These are phyloP conservation scores for Miamiensis avidus DNA, from an alignment of 169 alveolate species.

Conservation along the genomic window DNA sequence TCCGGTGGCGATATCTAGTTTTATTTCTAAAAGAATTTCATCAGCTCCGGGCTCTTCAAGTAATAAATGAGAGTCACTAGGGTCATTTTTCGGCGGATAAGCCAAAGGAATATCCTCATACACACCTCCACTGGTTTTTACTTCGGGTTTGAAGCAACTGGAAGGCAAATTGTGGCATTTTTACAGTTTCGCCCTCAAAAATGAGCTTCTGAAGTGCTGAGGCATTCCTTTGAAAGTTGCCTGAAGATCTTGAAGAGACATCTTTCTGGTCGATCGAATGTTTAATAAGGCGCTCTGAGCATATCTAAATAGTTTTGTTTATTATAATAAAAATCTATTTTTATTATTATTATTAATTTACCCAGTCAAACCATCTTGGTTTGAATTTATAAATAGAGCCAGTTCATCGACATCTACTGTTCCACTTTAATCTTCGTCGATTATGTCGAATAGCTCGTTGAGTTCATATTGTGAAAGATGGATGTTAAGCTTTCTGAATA, in stretches of 20 bases:
- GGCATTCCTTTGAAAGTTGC: not conserved
- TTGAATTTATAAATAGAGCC: not conserved
- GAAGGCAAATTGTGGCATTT: not conserved
- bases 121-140: not conserved
- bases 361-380: not conserved
- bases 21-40: not conserved
- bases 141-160: not conserved
- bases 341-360: too few species aligned
- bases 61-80: not conserved
- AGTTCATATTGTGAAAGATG: not conserved
- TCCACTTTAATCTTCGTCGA: constrained; percentile 18
- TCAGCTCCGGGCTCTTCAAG: not conserved
- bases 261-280: not conserved
- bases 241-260: not conserved
- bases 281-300: not conserved
- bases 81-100: not conserved
- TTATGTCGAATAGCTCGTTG: constrained; percentile 10
- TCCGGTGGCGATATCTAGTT: constrained; percentile 22
- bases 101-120: constrained; percentile 6
- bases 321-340: not conserved
- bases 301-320: not conserved
- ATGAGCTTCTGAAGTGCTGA: not conserved
- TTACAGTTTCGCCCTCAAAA: not conserved
- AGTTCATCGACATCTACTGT: constrained; percentile 18
- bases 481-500: not conserved